Percentiles rank a stretch among this genome's conserved stretches.
phyloP scores from a whole-genome alignment of 2,329 filamentous ascomycete genomes.

The Tolypocladium ophioglossoides region DNA sequence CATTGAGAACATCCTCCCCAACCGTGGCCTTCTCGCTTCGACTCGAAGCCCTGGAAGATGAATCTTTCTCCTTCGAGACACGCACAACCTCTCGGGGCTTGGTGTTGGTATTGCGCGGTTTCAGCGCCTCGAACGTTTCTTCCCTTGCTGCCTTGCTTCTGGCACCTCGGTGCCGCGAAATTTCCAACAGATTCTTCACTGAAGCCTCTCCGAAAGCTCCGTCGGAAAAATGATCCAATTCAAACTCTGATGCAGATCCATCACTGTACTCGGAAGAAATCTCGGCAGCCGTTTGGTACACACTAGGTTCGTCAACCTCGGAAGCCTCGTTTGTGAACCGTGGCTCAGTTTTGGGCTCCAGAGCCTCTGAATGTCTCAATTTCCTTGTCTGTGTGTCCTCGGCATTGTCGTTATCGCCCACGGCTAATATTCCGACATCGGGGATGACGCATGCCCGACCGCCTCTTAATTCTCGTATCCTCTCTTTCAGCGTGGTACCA shows the following conservation, averaged over 20 bases:
- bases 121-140: neutral
- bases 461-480: neutral
- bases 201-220: neutral
- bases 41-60: neutral
- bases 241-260: slow-evolving; percentile 7
- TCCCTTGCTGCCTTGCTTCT: neutral
- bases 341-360: neutral
- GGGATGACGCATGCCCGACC: neutral
- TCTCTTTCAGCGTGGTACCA: neutral
- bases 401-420: neutral
- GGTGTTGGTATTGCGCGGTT: neutral
- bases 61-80: neutral
- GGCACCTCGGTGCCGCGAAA: neutral
- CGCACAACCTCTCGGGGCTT: neutral
- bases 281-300: slow-evolving; percentile 13
- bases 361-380: too few species aligned
- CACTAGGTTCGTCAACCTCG: slow-evolving; percentile 10
- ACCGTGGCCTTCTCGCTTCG: neutral
- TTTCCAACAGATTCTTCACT: neutral
- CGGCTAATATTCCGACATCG: neutral
- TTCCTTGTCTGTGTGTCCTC: too few species aligned
- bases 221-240: slow-evolving; percentile 5
- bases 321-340: neutral
- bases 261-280: slow-evolving; percentile 8
- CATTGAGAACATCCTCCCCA: neutral